phyloP scores from a whole-genome alignment of 2,329 filamentous ascomycete genomes.

The Zalaria sp. region DNA sequence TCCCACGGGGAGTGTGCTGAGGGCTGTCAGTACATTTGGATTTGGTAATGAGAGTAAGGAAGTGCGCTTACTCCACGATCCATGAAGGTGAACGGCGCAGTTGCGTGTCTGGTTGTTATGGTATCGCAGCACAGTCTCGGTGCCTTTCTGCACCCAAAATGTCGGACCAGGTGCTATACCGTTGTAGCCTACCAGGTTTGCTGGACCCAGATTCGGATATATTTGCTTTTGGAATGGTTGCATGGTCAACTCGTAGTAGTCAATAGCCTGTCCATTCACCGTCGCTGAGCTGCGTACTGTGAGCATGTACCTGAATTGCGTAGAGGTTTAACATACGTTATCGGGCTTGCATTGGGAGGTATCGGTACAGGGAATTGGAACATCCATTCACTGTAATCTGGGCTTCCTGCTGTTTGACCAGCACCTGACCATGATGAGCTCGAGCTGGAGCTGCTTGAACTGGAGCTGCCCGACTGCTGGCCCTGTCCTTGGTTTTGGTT shows the following conservation, averaged over 20 bases:
- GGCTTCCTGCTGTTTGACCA: constrained; percentile 2
- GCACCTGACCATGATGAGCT: not conserved
- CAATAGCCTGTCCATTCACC: constrained; percentile 17
- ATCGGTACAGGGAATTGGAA: constrained; percentile 6
- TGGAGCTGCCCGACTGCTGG: not conserved
- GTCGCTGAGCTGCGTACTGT: constrained; percentile 2
- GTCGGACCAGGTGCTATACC: constrained; percentile 39
- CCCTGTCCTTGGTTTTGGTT: not conserved
- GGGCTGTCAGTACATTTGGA: not conserved
- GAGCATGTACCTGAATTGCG: not conserved
- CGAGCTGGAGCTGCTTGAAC: not conserved
- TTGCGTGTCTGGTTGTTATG: constrained; percentile 31
- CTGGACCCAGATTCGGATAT: constrained; percentile 23
- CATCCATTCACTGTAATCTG: constrained; percentile 4
- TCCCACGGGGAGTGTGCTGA: constrained; percentile 29
- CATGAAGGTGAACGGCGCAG: constrained; percentile 38
- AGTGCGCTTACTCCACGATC: constrained; percentile 24
- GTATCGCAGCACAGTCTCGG: constrained; percentile 37
- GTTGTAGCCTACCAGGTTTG: constrained; percentile 34
- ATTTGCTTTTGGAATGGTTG: constrained; percentile 24
- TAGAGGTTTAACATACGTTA: not conserved
- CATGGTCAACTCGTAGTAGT: constrained; percentile 34
- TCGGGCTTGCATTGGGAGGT: constrained; percentile 5
- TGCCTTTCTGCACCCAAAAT: constrained; percentile 30
- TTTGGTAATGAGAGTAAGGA: not conserved